Base-by-base conservation (phyloP, 192 early-diverging fungal genomes). In the Gonapodya prolifera region DNA sequence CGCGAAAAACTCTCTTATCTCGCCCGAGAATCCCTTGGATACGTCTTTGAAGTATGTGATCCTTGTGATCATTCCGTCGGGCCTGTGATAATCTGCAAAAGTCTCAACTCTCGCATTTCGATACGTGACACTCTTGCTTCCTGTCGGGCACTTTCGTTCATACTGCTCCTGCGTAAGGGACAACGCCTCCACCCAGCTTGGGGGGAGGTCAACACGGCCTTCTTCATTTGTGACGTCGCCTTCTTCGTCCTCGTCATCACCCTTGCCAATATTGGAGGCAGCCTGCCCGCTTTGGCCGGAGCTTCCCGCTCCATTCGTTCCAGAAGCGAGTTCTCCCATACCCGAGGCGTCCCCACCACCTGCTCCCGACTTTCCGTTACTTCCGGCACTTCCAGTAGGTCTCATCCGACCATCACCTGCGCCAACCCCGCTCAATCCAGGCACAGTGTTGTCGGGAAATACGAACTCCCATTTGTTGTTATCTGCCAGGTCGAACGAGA, bases 401-500 rank as follows among this genome's bases (percentile, higher is more conserved):
- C n/a, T n/a, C 45, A 35, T 76, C 35, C 75, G 16, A 23, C n/a
- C 23, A 1, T 34, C 81, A 69, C 1, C 31, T 71, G 31, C 31
- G 69, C 16, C 33, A 33, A 13, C 75, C 75, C 34, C 85, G 83
- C 32, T 32, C n/a, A 77, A 31, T 33, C 33, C 33, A 30, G 88
- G 86, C 70, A 85, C 85, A 1, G 85, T 82, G 78, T 88, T 89
- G 75, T 87, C 85, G 30, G 87, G 76, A 2, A 89, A 69, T 1
- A 88, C 83, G 75, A 87, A 89, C 80, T 89, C 88, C 88, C 88
- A 89, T 81, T 89, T 89, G 35, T 83, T 79, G 71, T 86, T 89
- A 61, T 89, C 88, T 1, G 83, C 87, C 30, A 89, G 78, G 75
- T 89, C 88, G 79, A 89, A 89, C 2, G 86, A 85, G 69, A 89